Evolutionary conservation across 306 rosid species (phyloP), one percentile per base, ranked within the genome.

Genomic region (Geum urbanum): DNA sequence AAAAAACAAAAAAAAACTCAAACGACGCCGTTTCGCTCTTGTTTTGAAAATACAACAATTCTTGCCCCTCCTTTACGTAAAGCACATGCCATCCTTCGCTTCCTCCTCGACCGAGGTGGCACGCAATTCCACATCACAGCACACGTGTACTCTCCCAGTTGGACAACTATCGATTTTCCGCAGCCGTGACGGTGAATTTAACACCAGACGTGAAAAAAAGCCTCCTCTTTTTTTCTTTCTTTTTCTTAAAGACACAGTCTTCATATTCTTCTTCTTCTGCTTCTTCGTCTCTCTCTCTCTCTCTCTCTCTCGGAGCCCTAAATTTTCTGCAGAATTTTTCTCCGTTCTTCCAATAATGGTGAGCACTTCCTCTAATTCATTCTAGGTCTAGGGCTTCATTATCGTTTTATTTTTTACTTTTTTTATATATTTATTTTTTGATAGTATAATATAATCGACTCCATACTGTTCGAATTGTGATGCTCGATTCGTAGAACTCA

Each of bases 241-340:
- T 56, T 2, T 32, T 32, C 13, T 12, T 11, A 69, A 18, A 43
- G 58, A 16, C 60, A 40, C 62, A 15, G 16, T 43, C 65, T 12
- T 2, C 65, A 52, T 7, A 15, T 39, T n/a, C 52, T 74, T 32
- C 20, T 69, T 20, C 72, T 24, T 50, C 50, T 18, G 63, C 66
- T 11, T 35, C 35, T 59, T 59, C 18, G 43, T 58, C 54, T 19
- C 8, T 56, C 62, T 49, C 57, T 20, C 70, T 22, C 58, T 59
- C 56, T 40, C 41, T 43, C 69, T 76, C 14, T 71, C 49, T 49
- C 6, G 64, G 41, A 66, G 75, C 80, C 80, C 82, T 80, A 77
- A 73, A 71, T 74, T 80, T 70, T 70, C 72, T 79, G 80, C 18
- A 37, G 35, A 54, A 48, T 68, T 71, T 82, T 58, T 52, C 4